These are phyloP conservation scores for Pseudogymnoascus sp. DNA, from an alignment of 2,329 filamentous ascomycete species.

Conservation along the genomic window DNA sequence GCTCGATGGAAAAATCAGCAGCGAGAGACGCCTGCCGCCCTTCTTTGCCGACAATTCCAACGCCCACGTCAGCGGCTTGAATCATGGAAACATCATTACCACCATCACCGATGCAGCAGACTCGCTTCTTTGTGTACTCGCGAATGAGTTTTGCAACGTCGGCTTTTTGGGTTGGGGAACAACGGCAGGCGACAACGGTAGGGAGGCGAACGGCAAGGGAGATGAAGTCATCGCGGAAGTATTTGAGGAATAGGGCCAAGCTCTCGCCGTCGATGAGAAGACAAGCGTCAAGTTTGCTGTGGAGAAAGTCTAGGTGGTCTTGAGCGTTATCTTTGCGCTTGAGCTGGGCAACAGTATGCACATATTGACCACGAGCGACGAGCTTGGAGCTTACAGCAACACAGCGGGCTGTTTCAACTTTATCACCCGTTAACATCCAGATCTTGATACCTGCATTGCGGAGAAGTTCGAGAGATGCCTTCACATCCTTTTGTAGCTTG, in stretches of 20 bases:
- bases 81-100: conserved; percentile 99
- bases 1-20: conserved; percentile 92
- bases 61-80: conserved; percentile 93
- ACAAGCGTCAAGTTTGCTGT: conserved; percentile 78
- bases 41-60: conserved; percentile 97
- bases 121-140: conserved; percentile 83
- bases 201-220: conserved; percentile 79
- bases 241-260: conserved; percentile 69
- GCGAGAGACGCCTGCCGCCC: conserved; percentile 89
- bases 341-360: conserved; percentile 84
- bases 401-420: conserved; percentile 93
- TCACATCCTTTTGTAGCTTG: conserved; percentile 91
- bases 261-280: conserved; percentile 94
- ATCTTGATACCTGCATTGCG: conserved; percentile 98
- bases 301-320: conserved; percentile 80
- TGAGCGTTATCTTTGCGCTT: conserved; percentile 77
- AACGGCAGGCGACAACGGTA: conserved; percentile 90
- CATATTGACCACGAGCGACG: conserved; percentile 87
- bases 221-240: conserved; percentile 81
- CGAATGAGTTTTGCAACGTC: conserved; percentile 88
- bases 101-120: conserved; percentile 95
- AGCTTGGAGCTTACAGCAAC: conserved; percentile 93
- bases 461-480: conserved; percentile 85
- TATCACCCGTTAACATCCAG: conserved; percentile 99
- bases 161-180: conserved; percentile 93